Conservation (phyloP, 2,329 filamentous ascomycete genomes). For the Aspergillus carbonarius region DNA sequence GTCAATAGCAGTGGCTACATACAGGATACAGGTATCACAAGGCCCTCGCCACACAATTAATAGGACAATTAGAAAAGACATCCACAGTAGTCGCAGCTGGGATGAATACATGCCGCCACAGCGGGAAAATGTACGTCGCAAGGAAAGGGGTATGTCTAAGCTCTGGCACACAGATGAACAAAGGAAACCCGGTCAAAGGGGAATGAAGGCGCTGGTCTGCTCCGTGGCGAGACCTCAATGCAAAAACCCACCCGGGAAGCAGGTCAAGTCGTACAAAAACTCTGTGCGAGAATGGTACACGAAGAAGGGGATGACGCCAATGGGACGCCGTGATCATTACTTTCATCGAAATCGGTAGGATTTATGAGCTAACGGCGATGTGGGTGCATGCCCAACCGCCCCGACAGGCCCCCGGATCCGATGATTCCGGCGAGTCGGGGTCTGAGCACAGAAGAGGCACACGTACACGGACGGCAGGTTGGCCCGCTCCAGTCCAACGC, state of each 20-base stretch:
- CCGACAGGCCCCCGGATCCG: slow-evolving; percentile 36
- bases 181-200: neutral
- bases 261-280: neutral
- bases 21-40: slow-evolving; percentile 18
- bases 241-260: neutral
- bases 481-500: slow-evolving; percentile 54
- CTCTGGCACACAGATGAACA: slow-evolving; percentile 9
- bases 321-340: slow-evolving; percentile 1
- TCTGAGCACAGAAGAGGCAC: slow-evolving; percentile 52
- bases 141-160: slow-evolving; percentile 19
- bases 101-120: slow-evolving; percentile 12
- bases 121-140: slow-evolving; percentile 12
- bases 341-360: slow-evolving; percentile 38
- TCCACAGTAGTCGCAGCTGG: slow-evolving; percentile 7
- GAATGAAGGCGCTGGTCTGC: neutral
- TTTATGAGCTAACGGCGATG: slow-evolving; percentile 45
- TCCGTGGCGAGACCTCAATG: neutral
- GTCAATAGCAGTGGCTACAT: slow-evolving; percentile 7
- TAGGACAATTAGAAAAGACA: slow-evolving; percentile 16
- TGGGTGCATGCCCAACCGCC: slow-evolving; percentile 31
- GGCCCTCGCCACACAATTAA: slow-evolving; percentile 13
- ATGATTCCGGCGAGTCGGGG: slow-evolving; percentile 41
- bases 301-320: neutral
- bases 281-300: neutral
- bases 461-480: slow-evolving; percentile 51